These are phyloP conservation scores for Tetrapisispora namnaoensis DNA, from an alignment of 805 yeast genomes.

Conservation along the genomic window DNA sequence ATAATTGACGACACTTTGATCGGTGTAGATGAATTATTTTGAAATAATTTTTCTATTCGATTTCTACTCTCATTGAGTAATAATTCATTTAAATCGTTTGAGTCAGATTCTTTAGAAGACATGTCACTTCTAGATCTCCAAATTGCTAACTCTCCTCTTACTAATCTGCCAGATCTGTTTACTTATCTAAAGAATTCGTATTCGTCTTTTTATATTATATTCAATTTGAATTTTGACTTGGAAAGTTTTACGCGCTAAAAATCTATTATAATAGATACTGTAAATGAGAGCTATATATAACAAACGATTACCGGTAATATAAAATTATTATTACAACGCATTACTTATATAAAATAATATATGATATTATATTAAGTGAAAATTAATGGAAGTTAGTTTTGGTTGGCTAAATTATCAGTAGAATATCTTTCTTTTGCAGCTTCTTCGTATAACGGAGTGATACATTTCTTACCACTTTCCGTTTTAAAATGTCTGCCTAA, in stretches of 20 bases:
- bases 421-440: conserved; percentile 27
- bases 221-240: too few relatives aligned
- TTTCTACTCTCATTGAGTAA: neutral
- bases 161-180: neutral
- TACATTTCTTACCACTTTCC: conserved; percentile 66
- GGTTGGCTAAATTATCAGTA: neutral
- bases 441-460: conserved; percentile 57
- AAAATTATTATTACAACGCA: neutral
- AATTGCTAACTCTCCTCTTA: neutral
- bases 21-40: conserved; percentile 16
- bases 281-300: neutral
- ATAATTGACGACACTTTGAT: conserved; percentile 12
- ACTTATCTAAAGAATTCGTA: neutral
- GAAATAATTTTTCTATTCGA: conserved; percentile 6
- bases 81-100: neutral
- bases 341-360: neutral
- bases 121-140: neutral
- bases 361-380: neutral
- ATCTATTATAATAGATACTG: too few relatives aligned
- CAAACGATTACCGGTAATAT: neutral
- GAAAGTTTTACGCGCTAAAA: too few relatives aligned
- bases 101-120: neutral
- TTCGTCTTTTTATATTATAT: too few relatives aligned
- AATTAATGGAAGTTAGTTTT: neutral
- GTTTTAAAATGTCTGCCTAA: conserved; percentile 71